Percentiles rank a stretch among this genome's conserved stretches.
These are phyloP conservation scores for Puccinia coronata DNA, from an alignment of 1,284 basidiomycete species.

Conservation along the genomic window DNA sequence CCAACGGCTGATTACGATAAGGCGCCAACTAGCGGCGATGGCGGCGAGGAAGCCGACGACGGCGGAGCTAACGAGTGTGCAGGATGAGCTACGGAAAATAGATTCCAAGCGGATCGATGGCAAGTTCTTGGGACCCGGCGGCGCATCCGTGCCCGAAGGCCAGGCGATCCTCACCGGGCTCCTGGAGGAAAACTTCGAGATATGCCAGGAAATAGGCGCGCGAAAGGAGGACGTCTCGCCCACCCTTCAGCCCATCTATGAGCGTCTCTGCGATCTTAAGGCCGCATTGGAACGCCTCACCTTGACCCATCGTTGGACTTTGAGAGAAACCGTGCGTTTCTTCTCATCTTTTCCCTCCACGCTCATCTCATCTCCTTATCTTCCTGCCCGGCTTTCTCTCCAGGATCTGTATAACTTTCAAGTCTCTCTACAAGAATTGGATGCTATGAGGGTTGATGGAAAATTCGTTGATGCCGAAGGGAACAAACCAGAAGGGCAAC, in stretches of 20 bases:
- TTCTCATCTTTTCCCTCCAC: neutral
- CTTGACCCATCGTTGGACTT: constrained; percentile 93
- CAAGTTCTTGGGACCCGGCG: constrained; percentile 90
- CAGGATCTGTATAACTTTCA: constrained; percentile 68
- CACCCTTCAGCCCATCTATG: constrained; percentile 90
- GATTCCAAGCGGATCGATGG: constrained; percentile 95
- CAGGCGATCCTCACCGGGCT: constrained; percentile 72
- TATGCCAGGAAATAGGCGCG: constrained; percentile 92
- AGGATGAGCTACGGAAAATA: constrained; percentile 91
- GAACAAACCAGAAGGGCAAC: constrained; percentile 84
- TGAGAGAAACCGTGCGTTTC: constrained; percentile 77
- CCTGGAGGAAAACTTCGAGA: constrained; percentile 95
- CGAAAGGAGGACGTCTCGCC: constrained; percentile 85
- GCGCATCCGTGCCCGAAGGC: constrained; percentile 79
- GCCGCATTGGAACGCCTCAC: constrained; percentile 83
- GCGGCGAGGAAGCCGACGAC: constrained; percentile 83
- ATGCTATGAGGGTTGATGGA: constrained; percentile 92
- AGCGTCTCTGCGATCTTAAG: constrained; percentile 82
- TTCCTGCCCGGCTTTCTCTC: constrained; percentile 28
- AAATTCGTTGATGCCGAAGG: constrained; percentile 95
- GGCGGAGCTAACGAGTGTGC: constrained; percentile 81
- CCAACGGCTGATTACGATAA: constrained; percentile 80
- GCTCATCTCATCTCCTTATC: neutral
- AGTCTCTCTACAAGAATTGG: constrained; percentile 89
- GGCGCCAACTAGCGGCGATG: constrained; percentile 83